Evolutionary conservation across 1,284 basidiomycete species (phyloP), one percentile per base, ranked within the genome.

Genomic region (Grifola frondosa): DNA sequence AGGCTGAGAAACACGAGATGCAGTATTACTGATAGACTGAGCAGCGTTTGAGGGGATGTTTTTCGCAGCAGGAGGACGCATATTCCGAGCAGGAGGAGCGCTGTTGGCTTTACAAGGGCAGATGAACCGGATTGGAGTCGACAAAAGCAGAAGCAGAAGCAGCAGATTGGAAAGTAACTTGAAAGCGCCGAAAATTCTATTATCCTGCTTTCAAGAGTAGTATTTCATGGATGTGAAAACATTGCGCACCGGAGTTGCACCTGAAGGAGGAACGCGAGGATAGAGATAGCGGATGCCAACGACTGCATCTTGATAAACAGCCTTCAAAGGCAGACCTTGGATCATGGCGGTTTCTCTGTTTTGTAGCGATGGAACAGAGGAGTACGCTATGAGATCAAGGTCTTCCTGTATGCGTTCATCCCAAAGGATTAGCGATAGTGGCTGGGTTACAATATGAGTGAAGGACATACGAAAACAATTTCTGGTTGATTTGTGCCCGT

Each of bases 261-360:
- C 69, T 23, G 68, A 57, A 10, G 70, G 53, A 6, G 58, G 43
- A 8, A 50, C 68, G 25, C 66, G 69, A 30, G 75, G 73, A 52
- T 84, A 68, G 30, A 85, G 66, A 57, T 88, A 88, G 17, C 86
- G 78, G 42, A 90, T 75, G 8, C 87, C 86, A 26, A 88, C 81
- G 1, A 82, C 70, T 11, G 72, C 69, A 40, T 85, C 84, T 21
- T 84, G 78, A 58, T 84, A 87, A 5, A 88, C 84, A 6, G 84
- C 86, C 60, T 87, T 89, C 26, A 89, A 63, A 25, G 87, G 85
- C 36, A 83, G 70, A 15, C 77, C 71, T 55, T 81, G 75, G 30
- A 61, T 57, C 7, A 50, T 29, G 19, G 50, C 35, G 6, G 42
- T 40, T 11, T 57, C 56, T 6, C 39, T 31, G 4, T 56, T 33